These are phyloP conservation scores for Coemansia sp. DNA, from an alignment of 192 early-diverging fungal genomes.

Conservation along the genomic window DNA sequence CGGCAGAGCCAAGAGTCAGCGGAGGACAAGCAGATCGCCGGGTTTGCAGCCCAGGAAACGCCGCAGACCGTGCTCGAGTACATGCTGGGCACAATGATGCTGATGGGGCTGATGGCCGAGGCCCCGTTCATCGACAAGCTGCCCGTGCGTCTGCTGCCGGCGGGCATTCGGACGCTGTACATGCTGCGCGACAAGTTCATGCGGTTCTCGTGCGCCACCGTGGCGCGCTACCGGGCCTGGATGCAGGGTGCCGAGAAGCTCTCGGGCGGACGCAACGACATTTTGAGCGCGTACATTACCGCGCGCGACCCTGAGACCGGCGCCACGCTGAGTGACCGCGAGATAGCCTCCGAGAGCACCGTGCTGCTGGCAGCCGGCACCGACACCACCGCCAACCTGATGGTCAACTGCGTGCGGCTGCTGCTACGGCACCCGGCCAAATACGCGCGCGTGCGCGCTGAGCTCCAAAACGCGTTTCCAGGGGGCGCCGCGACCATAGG, in stretches of 20 bases:
- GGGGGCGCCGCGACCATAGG: background rate
- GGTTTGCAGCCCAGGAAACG: conserved; percentile 3
- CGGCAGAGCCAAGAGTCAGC: background rate
- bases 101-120: conserved; percentile 21
- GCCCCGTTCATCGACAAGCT: conserved; percentile 3
- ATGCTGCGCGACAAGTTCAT: conserved; percentile 6
- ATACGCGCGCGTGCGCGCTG: background rate
- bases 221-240: background rate
- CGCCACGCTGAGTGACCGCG: conserved; percentile 5
- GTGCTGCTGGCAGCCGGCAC: conserved; percentile 27
- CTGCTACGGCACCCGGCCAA: conserved; percentile 17
- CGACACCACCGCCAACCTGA: conserved; percentile 14
- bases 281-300: conserved; percentile 15
- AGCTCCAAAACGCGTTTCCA: conserved; percentile 8
- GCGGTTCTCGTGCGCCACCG: background rate
- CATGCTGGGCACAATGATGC: conserved; percentile 20
- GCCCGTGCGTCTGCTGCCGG: background rate
- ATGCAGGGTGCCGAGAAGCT: too few relatives aligned
- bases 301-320: conserved; percentile 24
- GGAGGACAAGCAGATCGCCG: background rate
- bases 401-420: conserved; percentile 10
- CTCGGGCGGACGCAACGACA: conserved; percentile 23
- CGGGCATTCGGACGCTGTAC: conserved; percentile 3
- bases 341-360: conserved; percentile 20
- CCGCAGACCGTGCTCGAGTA: conserved; percentile 5